Percentiles rank a stretch among this genome's conserved stretches.
phyloP scores from a whole-genome alignment of 371 early-diverging fungal species.

The Apophysomyces trapeziformis region DNA sequence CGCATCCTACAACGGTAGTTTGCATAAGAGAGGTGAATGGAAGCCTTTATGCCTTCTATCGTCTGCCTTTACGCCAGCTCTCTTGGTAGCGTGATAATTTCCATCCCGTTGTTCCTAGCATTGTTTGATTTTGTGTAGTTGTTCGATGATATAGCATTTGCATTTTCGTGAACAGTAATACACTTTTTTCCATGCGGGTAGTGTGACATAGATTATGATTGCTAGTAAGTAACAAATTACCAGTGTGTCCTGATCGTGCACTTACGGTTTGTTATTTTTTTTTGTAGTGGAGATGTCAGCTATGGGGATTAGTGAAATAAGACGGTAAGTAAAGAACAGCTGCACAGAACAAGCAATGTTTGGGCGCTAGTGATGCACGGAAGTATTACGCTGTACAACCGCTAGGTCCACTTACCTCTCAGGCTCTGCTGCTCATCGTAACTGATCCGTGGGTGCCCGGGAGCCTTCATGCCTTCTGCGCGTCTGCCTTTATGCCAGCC shows the following conservation, averaged over 20 bases:
- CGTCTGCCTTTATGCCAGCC: conserved; percentile 15
- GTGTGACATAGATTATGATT: no score
- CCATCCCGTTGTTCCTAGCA: not conserved
- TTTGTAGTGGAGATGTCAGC: no score
- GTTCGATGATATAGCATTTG: not conserved
- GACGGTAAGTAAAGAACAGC: no score
- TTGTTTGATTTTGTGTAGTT: not conserved
- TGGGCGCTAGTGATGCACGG: no score
- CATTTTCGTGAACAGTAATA: conserved; percentile 1
- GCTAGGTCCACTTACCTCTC: no score
- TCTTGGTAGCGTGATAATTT: not conserved
- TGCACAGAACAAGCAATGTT: no score
- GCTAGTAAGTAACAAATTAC: no score
- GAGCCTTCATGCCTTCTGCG: conserved; percentile 11
- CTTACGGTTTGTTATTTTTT: no score
- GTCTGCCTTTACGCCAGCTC: conserved; percentile 18
- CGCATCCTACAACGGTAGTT: not conserved
- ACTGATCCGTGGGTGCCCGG: conserved; percentile 7
- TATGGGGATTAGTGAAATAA: no score
- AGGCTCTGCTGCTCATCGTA: conserved; percentile 4
- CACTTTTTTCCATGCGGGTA: not conserved
- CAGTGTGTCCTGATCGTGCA: no score
- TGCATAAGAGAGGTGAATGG: not conserved
- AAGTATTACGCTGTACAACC: no score
- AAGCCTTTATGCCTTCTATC: conserved; percentile 9